Percentiles rank a stretch among this genome's conserved stretches.
Evolutionary conservation across 208 protist species (phyloP).

Genomic region (Trypanosoma avium): DNA sequence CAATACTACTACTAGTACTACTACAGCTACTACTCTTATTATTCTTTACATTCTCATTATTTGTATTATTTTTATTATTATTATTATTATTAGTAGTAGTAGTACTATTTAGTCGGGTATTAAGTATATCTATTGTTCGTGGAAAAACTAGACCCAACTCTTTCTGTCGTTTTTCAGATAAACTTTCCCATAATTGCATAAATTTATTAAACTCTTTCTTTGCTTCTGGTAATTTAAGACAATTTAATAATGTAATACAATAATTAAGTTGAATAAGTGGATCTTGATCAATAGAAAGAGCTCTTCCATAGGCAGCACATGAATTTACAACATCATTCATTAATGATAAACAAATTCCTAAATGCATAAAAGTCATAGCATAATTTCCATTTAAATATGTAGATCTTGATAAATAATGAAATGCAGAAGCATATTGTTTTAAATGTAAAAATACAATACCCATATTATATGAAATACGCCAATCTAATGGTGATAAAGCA

Average conservation of each 20-base stretch:
- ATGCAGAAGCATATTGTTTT: conserved; percentile 93
- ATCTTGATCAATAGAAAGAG: conserved; percentile 83
- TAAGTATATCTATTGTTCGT: conserved; percentile 10
- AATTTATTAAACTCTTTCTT: conserved; percentile 51
- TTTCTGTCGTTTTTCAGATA: conserved; percentile 28
- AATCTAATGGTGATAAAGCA: conserved; percentile 94
- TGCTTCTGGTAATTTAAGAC: conserved; percentile 39
- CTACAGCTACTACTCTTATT: background rate
- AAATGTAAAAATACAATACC: conserved; percentile 92
- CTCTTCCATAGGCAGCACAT: conserved; percentile 89
- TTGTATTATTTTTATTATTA: background rate
- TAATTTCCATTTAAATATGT: conserved; percentile 90
- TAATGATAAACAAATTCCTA: conserved; percentile 91
- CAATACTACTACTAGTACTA: background rate
- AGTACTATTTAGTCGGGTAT: background rate
- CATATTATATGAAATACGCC: conserved; percentile 96
- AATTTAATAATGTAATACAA: conserved; percentile 84
- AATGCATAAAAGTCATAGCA: conserved; percentile 92
- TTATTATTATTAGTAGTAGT: background rate
- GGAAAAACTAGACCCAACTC: conserved; percentile 20
- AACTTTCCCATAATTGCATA: conserved; percentile 36
- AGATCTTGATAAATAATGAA: conserved; percentile 92
- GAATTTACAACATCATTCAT: conserved; percentile 96
- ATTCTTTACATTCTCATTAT: background rate
- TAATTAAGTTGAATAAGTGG: conserved; percentile 92